Base-by-base conservation (phyloP, 192 early-diverging fungal species). In the Chytriomyces confervae region DNA sequence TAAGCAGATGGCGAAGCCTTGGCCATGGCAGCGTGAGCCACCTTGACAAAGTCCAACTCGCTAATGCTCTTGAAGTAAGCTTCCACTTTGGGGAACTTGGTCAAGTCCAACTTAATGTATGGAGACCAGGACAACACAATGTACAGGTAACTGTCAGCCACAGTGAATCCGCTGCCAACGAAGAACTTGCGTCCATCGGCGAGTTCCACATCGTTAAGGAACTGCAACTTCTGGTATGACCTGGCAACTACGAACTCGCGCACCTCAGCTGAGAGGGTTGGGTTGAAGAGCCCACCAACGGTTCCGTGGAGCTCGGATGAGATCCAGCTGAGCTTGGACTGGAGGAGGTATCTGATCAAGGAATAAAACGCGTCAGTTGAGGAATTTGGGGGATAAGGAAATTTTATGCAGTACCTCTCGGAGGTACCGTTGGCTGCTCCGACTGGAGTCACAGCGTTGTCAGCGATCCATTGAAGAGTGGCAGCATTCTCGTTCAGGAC, bases 21-120 rank as follows among this genome's bases (percentile, higher is more conserved):
- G 29, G 79, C 10, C 74, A 81, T 81, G 27, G 36, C 62, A 18
- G 46, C 69, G 46, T 80, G 79, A 13, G 81, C 80, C 29, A 62
- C 80, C 69, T 82, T 71, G 5, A 82, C 80, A 77, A 78, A 77
- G 18, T 82, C 80, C 49, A 82, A 65, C 16, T n/a, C 61, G 24
- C 29, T 45, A 51, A 82, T 81, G 6, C 75, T 68, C 50, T 83
- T 75, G 47, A 36, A 69, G 29, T 83, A 82, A 5, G 11, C 18
- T 43, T 81, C 43, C n/a, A 82, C 70, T 16, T 70, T 69, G 5
- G 78, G 67, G 43, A 79, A 82, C 24, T 62, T 20, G 43, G 62
- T 49, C 44, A 82, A 63, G 67, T 82, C 74, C 20, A 82, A n/a
- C 43, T 47, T 49, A 24, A 82, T 44, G 64, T 76, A 82, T 53